Evolutionary conservation across 805 yeast species (phyloP).

Genomic region (Saccharomyces mikatae): DNA sequence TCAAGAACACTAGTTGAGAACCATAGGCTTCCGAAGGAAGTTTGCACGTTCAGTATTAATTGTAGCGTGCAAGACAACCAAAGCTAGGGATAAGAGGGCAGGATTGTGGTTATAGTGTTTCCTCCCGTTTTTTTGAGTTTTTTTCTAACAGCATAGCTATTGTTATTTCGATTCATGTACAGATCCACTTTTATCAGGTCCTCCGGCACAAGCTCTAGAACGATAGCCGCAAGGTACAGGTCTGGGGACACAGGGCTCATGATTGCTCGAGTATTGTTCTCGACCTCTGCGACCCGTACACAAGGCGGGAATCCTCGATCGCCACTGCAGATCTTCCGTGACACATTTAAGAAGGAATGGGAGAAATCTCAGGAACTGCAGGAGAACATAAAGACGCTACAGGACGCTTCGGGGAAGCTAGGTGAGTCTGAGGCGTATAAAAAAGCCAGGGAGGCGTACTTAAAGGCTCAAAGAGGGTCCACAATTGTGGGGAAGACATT

Average conservation of each 20-base stretch:
- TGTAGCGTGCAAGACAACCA: slow-evolving; percentile 2
- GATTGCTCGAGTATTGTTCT: slow-evolving; percentile 4
- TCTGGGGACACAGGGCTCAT: not conserved
- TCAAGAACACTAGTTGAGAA: not conserved
- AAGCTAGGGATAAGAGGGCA: slow-evolving; percentile 3
- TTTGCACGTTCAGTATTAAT: not conserved
- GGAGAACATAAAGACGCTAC: slow-evolving; percentile 86
- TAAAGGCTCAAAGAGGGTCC: slow-evolving; percentile 66
- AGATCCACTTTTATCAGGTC: not conserved
- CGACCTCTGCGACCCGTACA: slow-evolving; percentile 7
- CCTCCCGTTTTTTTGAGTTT: not conserved
- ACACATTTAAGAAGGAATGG: slow-evolving; percentile 88
- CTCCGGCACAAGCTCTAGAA: not conserved
- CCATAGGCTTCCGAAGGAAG: not conserved
- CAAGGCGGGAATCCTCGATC: slow-evolving; percentile 32
- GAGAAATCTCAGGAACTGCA: slow-evolving; percentile 83
- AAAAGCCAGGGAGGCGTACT: slow-evolving; percentile 87
- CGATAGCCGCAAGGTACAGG: not conserved
- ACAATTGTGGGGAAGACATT: slow-evolving; percentile 68
- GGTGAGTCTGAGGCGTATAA: slow-evolving; percentile 92
- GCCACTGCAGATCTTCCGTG: slow-evolving; percentile 87
- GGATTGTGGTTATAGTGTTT: slow-evolving; percentile 2
- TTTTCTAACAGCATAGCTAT: not conserved
- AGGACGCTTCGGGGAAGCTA: slow-evolving; percentile 90
- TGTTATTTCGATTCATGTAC: not conserved